A percentile compares a stretch with the other conserved stretches of the same genome.
phyloP scores from a whole-genome alignment of 345 rosid species.

The Eucalyptus curtisii region DNA sequence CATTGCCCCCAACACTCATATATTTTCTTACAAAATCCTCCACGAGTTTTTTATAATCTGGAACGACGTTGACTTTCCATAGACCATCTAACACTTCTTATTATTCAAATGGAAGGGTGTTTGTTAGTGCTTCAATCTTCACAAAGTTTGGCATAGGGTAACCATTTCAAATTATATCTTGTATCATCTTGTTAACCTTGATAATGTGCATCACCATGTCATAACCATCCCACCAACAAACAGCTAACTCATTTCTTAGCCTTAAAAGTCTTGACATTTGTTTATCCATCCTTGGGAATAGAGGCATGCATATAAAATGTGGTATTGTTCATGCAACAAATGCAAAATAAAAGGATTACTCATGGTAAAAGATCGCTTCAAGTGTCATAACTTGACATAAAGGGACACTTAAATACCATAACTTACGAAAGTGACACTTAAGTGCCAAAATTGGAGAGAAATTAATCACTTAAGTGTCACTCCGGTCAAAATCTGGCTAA shows the following conservation, averaged over 20 bases:
- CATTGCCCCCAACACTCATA: neutral
- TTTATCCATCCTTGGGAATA: neutral
- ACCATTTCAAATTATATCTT: neutral
- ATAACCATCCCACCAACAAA: neutral
- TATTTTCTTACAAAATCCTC: neutral
- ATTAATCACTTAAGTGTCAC: no score
- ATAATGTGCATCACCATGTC: no score
- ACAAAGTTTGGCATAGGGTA: neutral
- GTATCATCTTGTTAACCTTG: neutral
- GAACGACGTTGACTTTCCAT: rapidly evolving
- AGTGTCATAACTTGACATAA: no score
- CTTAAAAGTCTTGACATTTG: neutral
- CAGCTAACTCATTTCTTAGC: rapidly evolving
- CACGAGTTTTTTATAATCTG: neutral
- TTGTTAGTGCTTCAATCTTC: neutral
- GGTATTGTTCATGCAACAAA: no score
- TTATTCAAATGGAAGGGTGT: rapidly evolving
- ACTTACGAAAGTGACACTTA: no score
- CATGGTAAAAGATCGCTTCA: no score
- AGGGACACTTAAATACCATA: no score
- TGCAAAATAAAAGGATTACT: neutral
- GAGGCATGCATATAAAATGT: rapidly evolving
- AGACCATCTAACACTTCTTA: neutral
- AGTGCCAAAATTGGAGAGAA: no score
- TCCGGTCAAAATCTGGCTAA: no score